Evolutionary conservation across 257 asterid species (phyloP).

Genomic region (Paraleonurus japonicus): DNA sequence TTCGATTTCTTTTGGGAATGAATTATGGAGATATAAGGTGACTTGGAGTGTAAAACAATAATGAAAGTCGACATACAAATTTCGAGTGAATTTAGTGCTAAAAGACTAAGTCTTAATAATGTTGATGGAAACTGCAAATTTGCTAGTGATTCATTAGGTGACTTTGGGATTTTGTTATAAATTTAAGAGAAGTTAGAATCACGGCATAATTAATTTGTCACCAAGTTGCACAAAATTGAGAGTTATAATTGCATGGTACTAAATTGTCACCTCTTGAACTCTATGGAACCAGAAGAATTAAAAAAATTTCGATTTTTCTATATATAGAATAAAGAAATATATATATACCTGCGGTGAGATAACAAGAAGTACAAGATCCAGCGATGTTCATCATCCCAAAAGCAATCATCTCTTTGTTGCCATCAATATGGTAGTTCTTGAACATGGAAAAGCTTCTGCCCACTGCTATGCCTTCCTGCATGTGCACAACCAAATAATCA

Average conservation of each 20-base stretch:
- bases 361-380: conserved; percentile 92
- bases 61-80: too few relatives aligned
- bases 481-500: neutral
- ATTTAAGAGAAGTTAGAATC: too few relatives aligned
- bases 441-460: conserved; percentile 97
- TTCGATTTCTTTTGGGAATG: too few relatives aligned
- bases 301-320: too few relatives aligned
- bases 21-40: too few relatives aligned
- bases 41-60: too few relatives aligned
- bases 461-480: conserved; percentile 96
- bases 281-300: neutral
- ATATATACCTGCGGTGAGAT: conserved; percentile 76
- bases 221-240: neutral
- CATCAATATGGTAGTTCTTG: conserved; percentile 91
- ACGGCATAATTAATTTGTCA: neutral
- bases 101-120: too few relatives aligned
- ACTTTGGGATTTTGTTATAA: too few relatives aligned
- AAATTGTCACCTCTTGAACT: neutral
- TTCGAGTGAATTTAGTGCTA: too few relatives aligned
- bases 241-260: neutral
- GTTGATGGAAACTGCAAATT: too few relatives aligned
- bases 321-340: too few relatives aligned
- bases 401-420: conserved; percentile 98
- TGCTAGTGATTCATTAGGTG: too few relatives aligned
- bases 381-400: conserved; percentile 88